Evolutionary conservation across 129 eudicot genomes (phyloP).

Genomic region (Helianthus annuus): DNA sequence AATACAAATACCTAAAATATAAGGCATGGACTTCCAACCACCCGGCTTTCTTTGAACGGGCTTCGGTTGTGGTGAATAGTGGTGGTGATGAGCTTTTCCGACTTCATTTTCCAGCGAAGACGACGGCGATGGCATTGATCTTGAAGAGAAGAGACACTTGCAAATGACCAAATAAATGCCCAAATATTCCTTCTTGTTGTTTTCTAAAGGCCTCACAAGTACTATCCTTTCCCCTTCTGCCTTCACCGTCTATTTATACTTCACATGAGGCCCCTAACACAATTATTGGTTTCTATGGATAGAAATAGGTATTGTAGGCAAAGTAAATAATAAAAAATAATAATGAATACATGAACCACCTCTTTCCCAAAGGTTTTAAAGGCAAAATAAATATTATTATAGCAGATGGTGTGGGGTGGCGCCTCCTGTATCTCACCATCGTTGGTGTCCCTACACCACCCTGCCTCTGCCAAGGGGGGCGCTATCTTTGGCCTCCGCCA

Average conservation of each 20-base stretch:
- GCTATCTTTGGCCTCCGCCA: too few species aligned
- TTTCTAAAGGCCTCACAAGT: not conserved
- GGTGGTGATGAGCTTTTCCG: conserved; percentile 17
- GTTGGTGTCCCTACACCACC: too few species aligned
- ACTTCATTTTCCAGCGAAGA: conserved; percentile 41
- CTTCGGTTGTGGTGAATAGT: not conserved
- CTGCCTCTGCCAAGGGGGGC: too few species aligned
- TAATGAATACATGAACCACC: too few species aligned
- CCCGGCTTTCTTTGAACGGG: conserved; percentile 50
- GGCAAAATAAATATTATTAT: too few species aligned
- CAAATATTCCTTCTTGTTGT: conserved; percentile 12
- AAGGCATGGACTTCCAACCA: conserved; percentile 91
- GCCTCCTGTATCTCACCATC: too few species aligned
- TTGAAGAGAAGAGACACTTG: conserved; percentile 17
- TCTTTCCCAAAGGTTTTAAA: too few species aligned
- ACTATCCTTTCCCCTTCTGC: not conserved
- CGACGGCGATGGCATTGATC: conserved; percentile 33
- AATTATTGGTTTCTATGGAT: not conserved
- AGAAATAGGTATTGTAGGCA: not conserved
- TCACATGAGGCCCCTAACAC: not conserved
- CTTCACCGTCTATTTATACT: conserved; percentile 26
- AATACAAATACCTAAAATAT: conserved; percentile 47
- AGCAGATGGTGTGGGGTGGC: too few species aligned
- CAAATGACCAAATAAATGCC: conserved; percentile 14
- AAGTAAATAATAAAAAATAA: too few species aligned